These are phyloP conservation scores for Chlamydomonas sphaeroides DNA, from an alignment of 139 green algal species.

Conservation along the genomic window DNA sequence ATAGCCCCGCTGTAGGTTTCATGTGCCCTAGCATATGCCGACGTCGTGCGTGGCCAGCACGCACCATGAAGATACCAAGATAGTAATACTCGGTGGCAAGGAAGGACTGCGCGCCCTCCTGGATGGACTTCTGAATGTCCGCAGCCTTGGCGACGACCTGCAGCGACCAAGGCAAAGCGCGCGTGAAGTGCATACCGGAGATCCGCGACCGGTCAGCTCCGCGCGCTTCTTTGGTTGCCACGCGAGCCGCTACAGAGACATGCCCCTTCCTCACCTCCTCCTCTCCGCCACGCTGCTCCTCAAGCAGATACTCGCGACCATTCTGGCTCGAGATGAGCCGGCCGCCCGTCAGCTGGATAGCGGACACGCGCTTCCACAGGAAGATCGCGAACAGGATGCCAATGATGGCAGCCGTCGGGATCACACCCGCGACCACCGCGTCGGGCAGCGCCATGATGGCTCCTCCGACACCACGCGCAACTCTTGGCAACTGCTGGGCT, in stretches of 20 bases:
- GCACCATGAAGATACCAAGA: slow-evolving; percentile 66
- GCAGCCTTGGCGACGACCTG: slow-evolving; percentile 88
- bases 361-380: slow-evolving; percentile 69
- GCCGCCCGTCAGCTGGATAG: slow-evolving; percentile 63
- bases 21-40: no score
- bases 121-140: slow-evolving; percentile 92
- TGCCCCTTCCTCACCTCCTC: slow-evolving; percentile 32
- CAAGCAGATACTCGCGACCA: slow-evolving; percentile 85
- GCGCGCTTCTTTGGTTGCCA: no score
- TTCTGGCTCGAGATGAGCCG: slow-evolving; percentile 61
- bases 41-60: no score
- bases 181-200: neutral
- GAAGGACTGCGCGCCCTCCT: slow-evolving; percentile 91
- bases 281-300: slow-evolving; percentile 41
- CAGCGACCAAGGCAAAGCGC: neutral
- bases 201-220: neutral
- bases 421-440: slow-evolving; percentile 46
- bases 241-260: neutral
- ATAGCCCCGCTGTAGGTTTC: no score
- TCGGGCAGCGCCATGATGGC: slow-evolving; percentile 12
- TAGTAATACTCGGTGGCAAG: slow-evolving; percentile 94
- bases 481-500: no score
- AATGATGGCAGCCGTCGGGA: slow-evolving; percentile 60
- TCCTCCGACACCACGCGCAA: neutral
- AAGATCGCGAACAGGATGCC: slow-evolving; percentile 77